Evolutionary conservation across 108 stramenopile genomes (phyloP).

Genomic region (Epithemia pelagica): DNA sequence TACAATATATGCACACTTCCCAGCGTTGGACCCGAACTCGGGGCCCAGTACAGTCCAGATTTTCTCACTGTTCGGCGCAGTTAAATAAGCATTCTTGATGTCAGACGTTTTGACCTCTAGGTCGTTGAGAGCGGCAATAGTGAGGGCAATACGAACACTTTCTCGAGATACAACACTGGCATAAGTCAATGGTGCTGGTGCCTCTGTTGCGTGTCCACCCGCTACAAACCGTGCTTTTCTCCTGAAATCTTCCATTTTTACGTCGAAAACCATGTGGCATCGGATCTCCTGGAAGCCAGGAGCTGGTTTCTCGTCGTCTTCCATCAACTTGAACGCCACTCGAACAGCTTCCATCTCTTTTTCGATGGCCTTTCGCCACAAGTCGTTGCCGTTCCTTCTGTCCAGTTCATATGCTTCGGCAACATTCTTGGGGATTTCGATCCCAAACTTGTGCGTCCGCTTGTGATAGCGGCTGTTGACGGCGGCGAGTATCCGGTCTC

Average conservation of each 20-base stretch:
- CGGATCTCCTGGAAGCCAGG: slow-evolving; percentile 2
- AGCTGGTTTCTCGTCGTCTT: slow-evolving; percentile 3
- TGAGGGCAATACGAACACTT: slow-evolving; percentile 30
- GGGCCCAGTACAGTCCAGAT: slow-evolving; percentile 16
- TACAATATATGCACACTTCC: slow-evolving; percentile 11
- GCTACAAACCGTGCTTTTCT: slow-evolving; percentile 19
- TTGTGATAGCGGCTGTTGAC: slow-evolving; percentile 8
- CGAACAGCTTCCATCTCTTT: slow-evolving; percentile 32
- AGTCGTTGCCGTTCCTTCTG: slow-evolving; percentile 13
- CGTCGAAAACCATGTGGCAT: slow-evolving; percentile 33
- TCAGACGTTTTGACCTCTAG: slow-evolving; percentile 19
- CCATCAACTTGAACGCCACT: slow-evolving; percentile 22
- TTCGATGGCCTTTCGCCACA: slow-evolving; percentile 27
- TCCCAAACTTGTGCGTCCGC: slow-evolving; percentile 39
- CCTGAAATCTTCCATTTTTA: slow-evolving; percentile 12
- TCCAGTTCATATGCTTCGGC: slow-evolving; percentile 22
- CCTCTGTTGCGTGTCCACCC: slow-evolving; percentile 30
- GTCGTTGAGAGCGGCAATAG: slow-evolving; percentile 28
- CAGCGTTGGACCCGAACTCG: slow-evolving; percentile 18
- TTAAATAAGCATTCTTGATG: slow-evolving; percentile 30
- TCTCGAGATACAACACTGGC: slow-evolving; percentile 10
- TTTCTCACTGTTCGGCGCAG: slow-evolving; percentile 19
- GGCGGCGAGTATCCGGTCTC: slow-evolving; percentile 19
- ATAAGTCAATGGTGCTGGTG: slow-evolving; percentile 14
- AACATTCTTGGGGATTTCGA: slow-evolving; percentile 27